These are phyloP conservation scores for Trichophyton benhamiae DNA, from an alignment of 2,329 filamentous ascomycete genomes.

Conservation along the genomic window DNA sequence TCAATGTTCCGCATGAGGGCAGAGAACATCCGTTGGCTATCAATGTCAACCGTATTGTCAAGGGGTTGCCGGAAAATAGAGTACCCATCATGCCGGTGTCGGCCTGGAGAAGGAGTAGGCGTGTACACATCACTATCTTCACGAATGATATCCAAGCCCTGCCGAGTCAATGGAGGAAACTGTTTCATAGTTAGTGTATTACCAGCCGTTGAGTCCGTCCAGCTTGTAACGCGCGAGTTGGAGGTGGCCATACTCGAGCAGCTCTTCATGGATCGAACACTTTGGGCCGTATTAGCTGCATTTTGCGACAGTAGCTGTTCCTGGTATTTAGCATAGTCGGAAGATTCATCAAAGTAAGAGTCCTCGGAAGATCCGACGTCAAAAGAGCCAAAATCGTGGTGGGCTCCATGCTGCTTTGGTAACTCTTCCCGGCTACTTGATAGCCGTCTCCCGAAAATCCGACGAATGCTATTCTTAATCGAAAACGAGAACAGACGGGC, in stretches of 20 bases:
- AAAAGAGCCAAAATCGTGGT: not conserved
- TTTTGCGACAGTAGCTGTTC: not conserved
- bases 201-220: slow-evolving; percentile 36
- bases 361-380: not conserved
- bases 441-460: slow-evolving; percentile 28
- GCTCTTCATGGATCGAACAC: slow-evolving; percentile 20
- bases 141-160: slow-evolving; percentile 33
- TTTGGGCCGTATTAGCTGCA: slow-evolving; percentile 10
- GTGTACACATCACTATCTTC: slow-evolving; percentile 26
- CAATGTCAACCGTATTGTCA: slow-evolving; percentile 13
- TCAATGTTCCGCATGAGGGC: slow-evolving; percentile 24
- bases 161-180: slow-evolving; percentile 21
- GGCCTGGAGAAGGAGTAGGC: slow-evolving; percentile 17
- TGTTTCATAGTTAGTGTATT: slow-evolving; percentile 29
- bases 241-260: slow-evolving; percentile 25
- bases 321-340: not conserved
- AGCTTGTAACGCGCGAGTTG: slow-evolving; percentile 37
- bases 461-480: slow-evolving; percentile 31
- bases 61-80: slow-evolving; percentile 20
- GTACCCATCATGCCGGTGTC: slow-evolving; percentile 19
- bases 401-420: not conserved
- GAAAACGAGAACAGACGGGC: slow-evolving; percentile 30
- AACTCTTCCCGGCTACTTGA: not conserved
- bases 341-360: not conserved
- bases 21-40: slow-evolving; percentile 24